Conservation (phyloP, 768 basidiomycete genomes). For the Russula lepida region DNA sequence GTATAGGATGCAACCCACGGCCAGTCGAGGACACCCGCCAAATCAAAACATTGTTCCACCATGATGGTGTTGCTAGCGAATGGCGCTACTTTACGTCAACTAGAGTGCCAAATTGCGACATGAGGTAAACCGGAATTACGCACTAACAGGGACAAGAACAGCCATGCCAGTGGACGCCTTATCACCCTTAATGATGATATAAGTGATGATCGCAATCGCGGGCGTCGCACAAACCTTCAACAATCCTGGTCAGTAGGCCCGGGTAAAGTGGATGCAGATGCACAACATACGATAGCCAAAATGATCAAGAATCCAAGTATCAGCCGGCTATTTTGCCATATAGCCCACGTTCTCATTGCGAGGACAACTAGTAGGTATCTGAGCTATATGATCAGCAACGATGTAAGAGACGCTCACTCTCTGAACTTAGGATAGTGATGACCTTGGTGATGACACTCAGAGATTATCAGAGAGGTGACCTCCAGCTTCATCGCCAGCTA, state of each 20-base stretch:
- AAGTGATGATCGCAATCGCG: background rate
- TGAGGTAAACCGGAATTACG: background rate
- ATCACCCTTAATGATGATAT: background rate
- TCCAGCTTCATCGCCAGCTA: background rate
- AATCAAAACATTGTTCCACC: background rate
- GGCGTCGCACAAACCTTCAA: background rate
- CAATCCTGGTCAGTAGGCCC: background rate
- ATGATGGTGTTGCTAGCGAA: background rate
- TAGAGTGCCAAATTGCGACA: background rate
- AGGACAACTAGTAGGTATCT: constrained; percentile 21
- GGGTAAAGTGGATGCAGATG: background rate
- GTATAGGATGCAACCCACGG: constrained; percentile 5
- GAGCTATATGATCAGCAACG: background rate
- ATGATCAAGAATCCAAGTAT: constrained; percentile 7
- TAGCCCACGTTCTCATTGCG: constrained; percentile 25
- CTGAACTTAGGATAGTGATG: background rate
- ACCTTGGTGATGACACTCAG: no score
- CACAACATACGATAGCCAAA: background rate
- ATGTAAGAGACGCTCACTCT: background rate
- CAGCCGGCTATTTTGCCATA: constrained; percentile 23
- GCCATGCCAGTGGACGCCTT: no score
- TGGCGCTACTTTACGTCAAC: background rate
- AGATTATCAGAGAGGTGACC: background rate
- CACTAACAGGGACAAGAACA: background rate
- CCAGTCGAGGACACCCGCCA: background rate